A percentile compares a stretch with the other conserved stretches of the same genome.
These are phyloP conservation scores for Hymenoscyphus infarciens DNA, from an alignment of 2,329 filamentous ascomycete species.

Conservation along the genomic window DNA sequence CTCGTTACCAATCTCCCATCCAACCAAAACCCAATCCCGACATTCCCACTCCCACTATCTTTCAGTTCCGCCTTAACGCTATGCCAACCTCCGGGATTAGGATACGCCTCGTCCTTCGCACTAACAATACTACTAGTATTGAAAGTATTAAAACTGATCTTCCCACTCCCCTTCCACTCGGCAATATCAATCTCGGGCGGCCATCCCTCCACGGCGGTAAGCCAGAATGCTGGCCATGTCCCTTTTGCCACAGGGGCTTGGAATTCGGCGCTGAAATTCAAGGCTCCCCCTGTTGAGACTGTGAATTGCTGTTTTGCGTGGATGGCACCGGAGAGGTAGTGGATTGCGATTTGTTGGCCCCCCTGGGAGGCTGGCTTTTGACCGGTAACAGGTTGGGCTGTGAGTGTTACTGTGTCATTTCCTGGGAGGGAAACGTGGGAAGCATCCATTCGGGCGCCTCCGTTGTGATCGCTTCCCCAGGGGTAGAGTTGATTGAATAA, in stretches of 20 bases:
- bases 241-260: constrained; percentile 39
- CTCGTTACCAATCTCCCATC: constrained; percentile 47
- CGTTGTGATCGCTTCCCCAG: constrained; percentile 57
- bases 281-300: constrained; percentile 38
- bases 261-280: constrained; percentile 40
- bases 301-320: constrained; percentile 42
- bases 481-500: constrained; percentile 52
- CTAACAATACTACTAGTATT: constrained; percentile 46
- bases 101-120: constrained; percentile 47
- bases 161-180: constrained; percentile 55
- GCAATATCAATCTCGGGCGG: constrained; percentile 59
- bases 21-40: constrained; percentile 52
- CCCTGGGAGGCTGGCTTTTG: constrained; percentile 30
- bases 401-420: constrained; percentile 18
- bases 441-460: constrained; percentile 51
- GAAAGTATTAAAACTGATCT: constrained; percentile 55
- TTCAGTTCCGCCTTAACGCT: constrained; percentile 48
- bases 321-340: constrained; percentile 46
- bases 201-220: constrained; percentile 52
- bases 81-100: constrained; percentile 44
- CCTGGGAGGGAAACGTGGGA: constrained; percentile 41
- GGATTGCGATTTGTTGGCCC: constrained; percentile 38
- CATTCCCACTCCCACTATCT: constrained; percentile 48
- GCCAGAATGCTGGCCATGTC: constrained; percentile 59
- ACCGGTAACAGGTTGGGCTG: constrained; percentile 21